Evolutionary conservation across 2,329 filamentous ascomycete genomes (phyloP), one percentile per base, ranked within the genome.

Genomic region (Stenocarpella maydis): DNA sequence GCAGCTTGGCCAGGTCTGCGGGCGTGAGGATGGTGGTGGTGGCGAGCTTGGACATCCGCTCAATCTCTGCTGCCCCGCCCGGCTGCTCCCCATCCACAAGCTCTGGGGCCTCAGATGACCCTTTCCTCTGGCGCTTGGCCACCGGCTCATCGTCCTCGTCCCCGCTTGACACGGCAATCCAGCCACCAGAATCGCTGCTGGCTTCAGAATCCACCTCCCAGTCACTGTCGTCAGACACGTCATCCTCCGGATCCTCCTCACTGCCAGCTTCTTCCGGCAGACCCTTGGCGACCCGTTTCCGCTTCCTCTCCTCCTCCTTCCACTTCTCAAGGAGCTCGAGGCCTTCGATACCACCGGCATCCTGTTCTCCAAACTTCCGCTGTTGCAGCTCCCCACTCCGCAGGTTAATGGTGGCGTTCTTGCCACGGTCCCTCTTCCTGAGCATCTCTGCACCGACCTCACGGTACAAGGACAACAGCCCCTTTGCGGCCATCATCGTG

Each of bases 401-500:
- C 53, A 99, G 83, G 19, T 91, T 91, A 78, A 99, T 95, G 0
- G 93, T 90, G 15, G 96, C 96, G 65, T 94, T 90, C 83, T 97
- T 97, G 75, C 96, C 96, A 75, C 96, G 89, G 78, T 98, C 96
- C 76, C 92, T 90, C 85, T 94, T 97, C 80, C 91, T 92, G 70
- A 99, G 83, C 82, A 98, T 88, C 74, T 97, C 93, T 0, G 96
- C 93, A 43, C 92, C 94, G 17, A 97, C 92, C 77, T 98, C 95
- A 74, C 96, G 87, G 83, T 97, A 99, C 7, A 99, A 85, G 28
- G 93, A 94, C 50, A 99, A 84, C 8, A 99, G 84, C 72, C 96
- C 95, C 79, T 96, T 95, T 17, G 95, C 94, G 9, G 96, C 96
- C 96, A 99, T 98, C 88, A 97, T 95, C n/a, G 96, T 93, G 70